Conservation (phyloP, 179 eudicot species). For the Actinidia arguta region DNA sequence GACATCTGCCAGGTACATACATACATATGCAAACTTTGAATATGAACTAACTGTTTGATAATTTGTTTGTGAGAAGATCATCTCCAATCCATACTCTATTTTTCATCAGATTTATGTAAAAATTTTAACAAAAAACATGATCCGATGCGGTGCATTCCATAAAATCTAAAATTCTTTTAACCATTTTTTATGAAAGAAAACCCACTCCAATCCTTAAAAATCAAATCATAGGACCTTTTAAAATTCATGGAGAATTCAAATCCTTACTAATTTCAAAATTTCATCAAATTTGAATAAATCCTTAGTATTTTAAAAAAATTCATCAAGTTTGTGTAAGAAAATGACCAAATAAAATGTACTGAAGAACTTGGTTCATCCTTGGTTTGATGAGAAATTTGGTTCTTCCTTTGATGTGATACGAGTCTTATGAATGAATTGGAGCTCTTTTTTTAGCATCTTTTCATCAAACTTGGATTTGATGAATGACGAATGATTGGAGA, state of each 20-base stretch:
- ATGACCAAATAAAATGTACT: not conserved
- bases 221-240: not conserved
- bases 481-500: not conserved
- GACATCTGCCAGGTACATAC: constrained; percentile 28
- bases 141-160: not conserved
- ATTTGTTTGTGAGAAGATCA: no score
- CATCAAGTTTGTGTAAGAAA: not conserved
- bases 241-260: not conserved
- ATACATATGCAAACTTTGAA: not conserved
- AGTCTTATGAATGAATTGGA: not conserved
- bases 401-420: not conserved
- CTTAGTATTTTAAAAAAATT: not conserved
- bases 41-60: not conserved
- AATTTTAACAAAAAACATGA: no score
- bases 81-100: not conserved
- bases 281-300: not conserved
- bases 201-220: not conserved
- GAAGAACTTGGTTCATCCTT: not conserved
- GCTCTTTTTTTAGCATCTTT: not conserved
- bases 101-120: not conserved
- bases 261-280: not conserved
- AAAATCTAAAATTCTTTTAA: not conserved
- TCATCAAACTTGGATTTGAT: not conserved
- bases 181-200: no score
- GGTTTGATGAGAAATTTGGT: not conserved